Percentiles rank a stretch among this genome's conserved stretches.
Evolutionary conservation across 305 asterid genomes (phyloP).

Genomic region (Fraxinus dipetala): DNA sequence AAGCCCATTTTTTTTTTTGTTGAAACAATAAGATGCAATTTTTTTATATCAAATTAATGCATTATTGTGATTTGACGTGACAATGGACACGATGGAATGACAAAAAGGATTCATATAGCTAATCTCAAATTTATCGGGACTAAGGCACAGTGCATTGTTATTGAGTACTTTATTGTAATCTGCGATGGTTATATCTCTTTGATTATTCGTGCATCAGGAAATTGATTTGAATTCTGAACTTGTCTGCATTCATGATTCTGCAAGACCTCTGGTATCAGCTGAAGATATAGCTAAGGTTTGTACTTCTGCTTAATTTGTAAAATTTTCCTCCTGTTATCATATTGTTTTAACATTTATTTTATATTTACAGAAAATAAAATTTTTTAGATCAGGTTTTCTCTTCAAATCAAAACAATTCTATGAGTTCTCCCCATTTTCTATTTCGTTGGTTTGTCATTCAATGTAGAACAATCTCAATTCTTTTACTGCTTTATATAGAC

Average conservation of each 20-base stretch:
- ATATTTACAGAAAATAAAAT: not conserved
- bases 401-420: not conserved
- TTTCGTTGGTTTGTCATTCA: not conserved
- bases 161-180: not conserved
- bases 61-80: not conserved
- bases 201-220: conserved; percentile 48
- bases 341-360: not conserved
- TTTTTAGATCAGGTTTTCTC: not conserved
- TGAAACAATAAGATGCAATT: not conserved
- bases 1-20: not conserved
- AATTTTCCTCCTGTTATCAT: not conserved
- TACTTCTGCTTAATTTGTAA: conserved; percentile 13
- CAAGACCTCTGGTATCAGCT: conserved; percentile 78
- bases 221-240: conserved; percentile 68
- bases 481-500: not conserved
- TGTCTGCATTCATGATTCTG: conserved; percentile 93
- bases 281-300: conserved; percentile 73
- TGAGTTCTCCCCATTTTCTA: not conserved
- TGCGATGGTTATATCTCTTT: conserved; percentile 9
- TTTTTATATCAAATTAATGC: not conserved
- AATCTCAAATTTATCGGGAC: not conserved
- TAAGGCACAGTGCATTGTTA: not conserved
- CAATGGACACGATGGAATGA: not conserved
- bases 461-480: not conserved
- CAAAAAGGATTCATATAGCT: not conserved